Evolutionary conservation across 2,329 filamentous ascomycete species (phyloP), one percentile per base, ranked within the genome.

Genomic region (Cadophora luteo-olivacea): DNA sequence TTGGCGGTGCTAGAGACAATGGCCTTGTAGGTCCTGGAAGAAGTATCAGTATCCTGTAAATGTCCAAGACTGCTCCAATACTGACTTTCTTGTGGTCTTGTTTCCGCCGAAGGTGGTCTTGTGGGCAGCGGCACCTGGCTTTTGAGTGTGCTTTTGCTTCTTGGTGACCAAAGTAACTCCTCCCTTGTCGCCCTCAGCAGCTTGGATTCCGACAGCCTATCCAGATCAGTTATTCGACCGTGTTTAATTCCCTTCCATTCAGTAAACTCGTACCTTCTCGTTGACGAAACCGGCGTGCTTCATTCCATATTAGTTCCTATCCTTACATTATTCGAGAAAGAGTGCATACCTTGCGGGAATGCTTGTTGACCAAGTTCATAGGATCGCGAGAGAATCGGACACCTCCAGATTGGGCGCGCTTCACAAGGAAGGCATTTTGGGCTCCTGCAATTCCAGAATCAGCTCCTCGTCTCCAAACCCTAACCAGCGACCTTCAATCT

Each of bases 271-370:
- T 91, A 96, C 93, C 92, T 97, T 96, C 82, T 91, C 88, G 87
- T 97, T 97, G 83, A 93, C 89, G 84, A 94, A 97, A 80, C 96
- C 96, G 78, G 92, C 92, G 84, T 97, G 89, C 93, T 97, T 80
- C 72, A 73, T 66, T 38, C 25, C 12, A n/a, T 45, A 60, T 72
- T 70, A 74, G 71, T 33, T 57, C 45, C n/a, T 52, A 9, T 33
- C 11, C 60, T 54, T 22, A 38, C 54, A 61, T 41, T 65, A 11
- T 24, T 32, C n/a, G 12, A 22, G 33, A 24, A 22, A 22, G 24
- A 65, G 36, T 76, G 68, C 81, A 74, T 84, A 96, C 93, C 91
- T 97, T 98, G 86, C 93, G 92, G 78, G 88, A 90, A 87, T 97
- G 91, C 84, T 91, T 86, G 91, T 97, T 98, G 82, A 85, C 87